phyloP scores from a whole-genome alignment of 169 alveolate genomes.

The Miamiensis avidus region DNA sequence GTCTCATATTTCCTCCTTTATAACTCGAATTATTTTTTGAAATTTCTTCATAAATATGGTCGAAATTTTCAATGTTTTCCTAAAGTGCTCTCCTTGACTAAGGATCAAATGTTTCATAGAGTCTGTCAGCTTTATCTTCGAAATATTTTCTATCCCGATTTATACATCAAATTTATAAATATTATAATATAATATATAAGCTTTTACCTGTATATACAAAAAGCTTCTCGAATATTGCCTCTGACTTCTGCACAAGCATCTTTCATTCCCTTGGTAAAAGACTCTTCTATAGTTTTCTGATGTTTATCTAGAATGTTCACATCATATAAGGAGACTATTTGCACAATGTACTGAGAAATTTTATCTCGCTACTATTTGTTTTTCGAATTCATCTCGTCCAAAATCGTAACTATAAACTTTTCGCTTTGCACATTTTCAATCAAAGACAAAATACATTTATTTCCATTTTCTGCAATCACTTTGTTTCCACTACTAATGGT shows the following conservation, averaged over 20 bases:
- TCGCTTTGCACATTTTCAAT: background rate
- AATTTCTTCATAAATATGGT: background rate
- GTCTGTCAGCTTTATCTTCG: background rate
- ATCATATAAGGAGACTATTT: background rate
- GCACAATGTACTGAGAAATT: conserved; percentile 14
- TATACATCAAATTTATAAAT: too few species aligned
- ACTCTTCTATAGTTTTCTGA: background rate
- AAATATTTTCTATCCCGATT: background rate
- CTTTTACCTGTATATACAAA: background rate
- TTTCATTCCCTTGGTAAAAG: conserved; percentile 6
- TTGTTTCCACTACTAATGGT: conserved; percentile 16
- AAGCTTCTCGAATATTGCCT: background rate
- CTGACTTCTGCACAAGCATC: conserved; percentile 24
- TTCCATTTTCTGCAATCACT: conserved; percentile 12
- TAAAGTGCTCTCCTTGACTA: background rate
- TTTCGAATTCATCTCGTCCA: conserved; percentile 7
- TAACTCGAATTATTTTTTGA: background rate
- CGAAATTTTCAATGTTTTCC: background rate
- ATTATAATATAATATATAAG: background rate
- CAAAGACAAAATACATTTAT: conserved; percentile 8
- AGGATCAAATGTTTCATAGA: background rate
- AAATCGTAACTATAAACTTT: background rate
- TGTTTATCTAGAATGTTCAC: background rate
- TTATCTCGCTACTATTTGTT: background rate
- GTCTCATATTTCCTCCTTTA: too few species aligned